Base-by-base conservation (phyloP, 192 early-diverging fungal genomes). In the Obelidium mucronatum region DNA sequence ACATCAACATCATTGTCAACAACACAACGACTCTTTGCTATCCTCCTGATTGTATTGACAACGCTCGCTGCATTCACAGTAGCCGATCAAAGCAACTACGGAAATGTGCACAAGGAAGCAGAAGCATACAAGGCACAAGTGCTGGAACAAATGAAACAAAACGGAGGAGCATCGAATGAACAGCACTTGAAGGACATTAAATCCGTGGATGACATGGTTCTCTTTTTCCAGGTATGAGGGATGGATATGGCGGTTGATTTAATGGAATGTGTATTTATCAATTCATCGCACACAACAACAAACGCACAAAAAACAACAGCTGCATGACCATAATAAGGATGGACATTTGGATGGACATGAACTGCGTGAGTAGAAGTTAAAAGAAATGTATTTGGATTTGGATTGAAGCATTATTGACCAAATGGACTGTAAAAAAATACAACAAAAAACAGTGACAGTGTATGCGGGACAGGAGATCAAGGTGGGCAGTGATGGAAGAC, bases 301-400 rank as follows among this genome's bases (percentile, higher is more conserved):
- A 6, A 15, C 44, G 0, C 44, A 6, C 44, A 15, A 59, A 59
- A 59, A 6, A 22, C 28, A 35, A 39, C 53, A 72, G 69, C 51
- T 92, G 55, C 91, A 93, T 73, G 93, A 95, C 75, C 76, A 73
- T 33, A 92, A 95, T 77, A 83, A 88, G 65, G 92, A 93, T 75
- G 85, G 86, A 6, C 80, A 87, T 55, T 78, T 95, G 58, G 93
- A 95, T 79, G 93, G 93, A 1, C 90, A 93, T 67, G 93, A 95
- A 74, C 83, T 95, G 37, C 82, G 91, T 76, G 52, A 76, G 65
- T 76, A 35, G 13, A 15, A 15, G 44, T 48, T 48, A 15, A 19
- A 48, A 48, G 11, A 48, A 19, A 48, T 48, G 44, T 48, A 19
- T 15, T 48, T 48, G 44, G 44, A 48, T 48, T 6, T n/a, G n/a